Evolutionary conservation across 306 rosid genomes (phyloP), one percentile per base, ranked within the genome.

Genomic region (Prunus mira): DNA sequence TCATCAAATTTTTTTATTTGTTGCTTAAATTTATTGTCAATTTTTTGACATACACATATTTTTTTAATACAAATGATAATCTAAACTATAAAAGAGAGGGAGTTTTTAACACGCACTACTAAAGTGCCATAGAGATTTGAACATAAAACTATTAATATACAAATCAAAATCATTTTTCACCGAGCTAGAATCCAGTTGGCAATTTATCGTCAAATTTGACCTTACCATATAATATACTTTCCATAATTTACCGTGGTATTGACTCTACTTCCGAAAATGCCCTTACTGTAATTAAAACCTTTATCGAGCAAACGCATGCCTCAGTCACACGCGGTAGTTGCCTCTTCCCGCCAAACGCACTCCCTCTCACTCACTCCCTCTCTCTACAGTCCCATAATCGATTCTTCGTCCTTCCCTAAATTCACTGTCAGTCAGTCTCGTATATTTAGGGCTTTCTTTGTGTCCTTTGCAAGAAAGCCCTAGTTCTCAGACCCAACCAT

Each of bases 291-390:
- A 34, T 34, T 34, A 6, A 34, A 34, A 34, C 9, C 9, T 34
- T 34, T 34, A 34, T 34, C 43, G 43, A 34, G 43, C 43, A 11
- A 47, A 4, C 41, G 2, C 9, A 17, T 17, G 5, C 65, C 10
- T 46, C 12, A 60, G 28, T 18, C 72, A 11, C 80, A 78, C 28
- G 1, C 34, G n/a, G 24, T 38, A 67, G 4, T 47, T 20, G 14
- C 25, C 15, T 69, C 47, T 84, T 80, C 84, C 84, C 84, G 84
- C 85, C 85, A 50, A 38, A 50, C 4, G 6, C 19, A 27, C 41
- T 50, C 55, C 41, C 64, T 24, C 17, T 24, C 22, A n/a, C 54
- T 24, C 19, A 27, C 50, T 50, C 62, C 41, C 64, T 30, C 0
- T 24, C 17, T 56, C 62, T 0, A 3, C 12, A 6, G 46, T 13